These are phyloP conservation scores for Tephrocybe sp. DNA, from an alignment of 768 basidiomycete species.

Conservation along the genomic window DNA sequence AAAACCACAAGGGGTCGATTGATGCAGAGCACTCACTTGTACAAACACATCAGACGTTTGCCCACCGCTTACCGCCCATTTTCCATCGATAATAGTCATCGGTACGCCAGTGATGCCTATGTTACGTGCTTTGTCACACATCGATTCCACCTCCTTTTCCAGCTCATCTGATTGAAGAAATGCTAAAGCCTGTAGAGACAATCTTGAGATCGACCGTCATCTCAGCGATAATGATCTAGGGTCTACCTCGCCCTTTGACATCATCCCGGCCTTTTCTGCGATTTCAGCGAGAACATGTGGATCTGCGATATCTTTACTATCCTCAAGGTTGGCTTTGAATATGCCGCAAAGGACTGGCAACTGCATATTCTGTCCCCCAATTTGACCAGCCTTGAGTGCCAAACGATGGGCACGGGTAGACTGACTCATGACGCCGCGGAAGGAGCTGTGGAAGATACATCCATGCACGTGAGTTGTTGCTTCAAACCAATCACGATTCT, in stretches of 20 bases:
- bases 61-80: slow-evolving; percentile 76
- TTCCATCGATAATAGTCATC: slow-evolving; percentile 75
- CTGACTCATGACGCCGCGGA: slow-evolving; percentile 60
- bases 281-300: slow-evolving; percentile 55
- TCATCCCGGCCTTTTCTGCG: slow-evolving; percentile 55
- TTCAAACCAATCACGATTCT: slow-evolving; percentile 20
- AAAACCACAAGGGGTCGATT: background rate
- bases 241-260: slow-evolving; percentile 62
- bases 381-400: slow-evolving; percentile 62
- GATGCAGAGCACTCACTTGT: slow-evolving; percentile 43
- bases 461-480: slow-evolving; percentile 4
- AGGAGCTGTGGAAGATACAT: slow-evolving; percentile 54
- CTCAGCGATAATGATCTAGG: slow-evolving; percentile 1
- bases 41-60: slow-evolving; percentile 72
- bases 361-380: slow-evolving; percentile 64
- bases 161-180: slow-evolving; percentile 71
- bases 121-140: slow-evolving; percentile 60
- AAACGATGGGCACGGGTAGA: slow-evolving; percentile 75
- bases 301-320: slow-evolving; percentile 64
- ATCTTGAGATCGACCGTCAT: slow-evolving; percentile 1
- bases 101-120: slow-evolving; percentile 80
- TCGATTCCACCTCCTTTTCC: slow-evolving; percentile 59
- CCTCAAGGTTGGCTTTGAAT: slow-evolving; percentile 68
- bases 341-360: slow-evolving; percentile 53
- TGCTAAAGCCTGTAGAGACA: slow-evolving; percentile 48